Conservation (phyloP, 352 stramenopile genomes). For the Pythium graminicola region DNA sequence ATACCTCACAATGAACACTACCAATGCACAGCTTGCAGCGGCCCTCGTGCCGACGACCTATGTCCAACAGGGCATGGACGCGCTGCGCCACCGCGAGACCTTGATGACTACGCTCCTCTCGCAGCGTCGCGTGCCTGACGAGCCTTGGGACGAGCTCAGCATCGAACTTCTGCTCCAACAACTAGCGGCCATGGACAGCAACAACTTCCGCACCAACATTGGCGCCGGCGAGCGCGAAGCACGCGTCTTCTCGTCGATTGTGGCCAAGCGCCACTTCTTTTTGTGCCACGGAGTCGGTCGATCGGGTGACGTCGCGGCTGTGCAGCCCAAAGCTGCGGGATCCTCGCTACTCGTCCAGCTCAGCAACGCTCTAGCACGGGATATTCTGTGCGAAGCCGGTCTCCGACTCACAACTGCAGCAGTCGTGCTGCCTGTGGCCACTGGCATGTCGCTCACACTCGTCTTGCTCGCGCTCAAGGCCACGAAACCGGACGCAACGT, state of each 20-base stretch:
- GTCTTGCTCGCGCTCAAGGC: slow-evolving; percentile 83
- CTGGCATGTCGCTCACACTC: slow-evolving; percentile 94
- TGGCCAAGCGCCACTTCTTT: slow-evolving; percentile 89
- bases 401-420: slow-evolving; percentile 53
- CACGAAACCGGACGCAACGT: slow-evolving; percentile 40
- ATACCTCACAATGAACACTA: slow-evolving; percentile 39
- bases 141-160: slow-evolving; percentile 85
- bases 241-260: slow-evolving; percentile 79
- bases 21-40: slow-evolving; percentile 42
- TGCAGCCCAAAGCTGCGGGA: slow-evolving; percentile 98
- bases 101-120: slow-evolving; percentile 72
- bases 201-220: slow-evolving; percentile 90
- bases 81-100: slow-evolving; percentile 56
- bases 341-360: slow-evolving; percentile 95
- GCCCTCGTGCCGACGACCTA: slow-evolving; percentile 61
- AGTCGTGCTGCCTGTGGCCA: slow-evolving; percentile 95
- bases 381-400: slow-evolving; percentile 88
- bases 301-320: slow-evolving; percentile 96
- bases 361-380: slow-evolving; percentile 83
- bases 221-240: slow-evolving; percentile 97
- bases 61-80: slow-evolving; percentile 69
- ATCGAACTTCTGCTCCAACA: slow-evolving; percentile 85
- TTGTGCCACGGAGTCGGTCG: slow-evolving; percentile 95
- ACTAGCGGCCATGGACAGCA: slow-evolving; percentile 91
- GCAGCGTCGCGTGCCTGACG: slow-evolving; percentile 75